phyloP scores from a whole-genome alignment of 2,329 filamentous ascomycete genomes.

The Penicillium janthinellum region DNA sequence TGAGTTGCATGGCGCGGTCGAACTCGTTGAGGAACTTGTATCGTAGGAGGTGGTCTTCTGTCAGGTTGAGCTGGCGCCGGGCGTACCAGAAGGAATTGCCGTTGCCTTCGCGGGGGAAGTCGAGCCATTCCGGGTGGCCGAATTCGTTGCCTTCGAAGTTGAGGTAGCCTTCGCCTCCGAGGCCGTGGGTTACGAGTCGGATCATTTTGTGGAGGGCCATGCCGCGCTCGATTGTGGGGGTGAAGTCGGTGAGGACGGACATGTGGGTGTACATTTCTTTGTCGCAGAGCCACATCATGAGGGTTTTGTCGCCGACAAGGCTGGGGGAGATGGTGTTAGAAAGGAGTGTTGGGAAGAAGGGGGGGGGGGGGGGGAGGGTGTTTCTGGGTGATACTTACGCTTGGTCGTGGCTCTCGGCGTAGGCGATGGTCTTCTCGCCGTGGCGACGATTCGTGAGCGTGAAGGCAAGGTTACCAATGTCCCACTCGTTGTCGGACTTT shows the following conservation, averaged over 20 bases:
- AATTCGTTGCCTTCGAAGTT: conserved; percentile 99
- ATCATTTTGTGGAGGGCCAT: conserved; percentile 98
- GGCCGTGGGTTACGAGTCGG: conserved; percentile 82
- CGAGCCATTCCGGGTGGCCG: conserved; percentile 97
- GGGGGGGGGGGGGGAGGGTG: background rate
- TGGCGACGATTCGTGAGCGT: conserved; percentile 91
- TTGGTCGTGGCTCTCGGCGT: conserved; percentile 96
- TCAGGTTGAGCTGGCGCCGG: conserved; percentile 87
- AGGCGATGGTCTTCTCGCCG: conserved; percentile 97
- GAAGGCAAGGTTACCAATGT: conserved; percentile 80
- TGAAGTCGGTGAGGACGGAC: conserved; percentile 82
- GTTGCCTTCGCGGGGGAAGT: conserved; percentile 94
- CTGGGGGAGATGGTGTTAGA: conserved; percentile 48
- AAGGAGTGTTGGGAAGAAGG: background rate
- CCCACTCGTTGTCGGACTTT: conserved; percentile 86
- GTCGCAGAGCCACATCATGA: conserved; percentile 98
- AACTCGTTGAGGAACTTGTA: conserved; percentile 94
- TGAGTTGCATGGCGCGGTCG: conserved; percentile 85
- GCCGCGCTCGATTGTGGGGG: conserved; percentile 83
- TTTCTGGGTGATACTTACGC: conserved; percentile 64
- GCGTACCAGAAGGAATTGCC: conserved; percentile 93
- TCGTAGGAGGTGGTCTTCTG: conserved; percentile 80
- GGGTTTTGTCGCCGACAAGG: conserved; percentile 91
- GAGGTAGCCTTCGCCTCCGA: conserved; percentile 94
- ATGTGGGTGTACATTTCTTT: conserved; percentile 98